Base-by-base conservation (phyloP, 805 yeast genomes). In the Saturnispora sanitii region DNA sequence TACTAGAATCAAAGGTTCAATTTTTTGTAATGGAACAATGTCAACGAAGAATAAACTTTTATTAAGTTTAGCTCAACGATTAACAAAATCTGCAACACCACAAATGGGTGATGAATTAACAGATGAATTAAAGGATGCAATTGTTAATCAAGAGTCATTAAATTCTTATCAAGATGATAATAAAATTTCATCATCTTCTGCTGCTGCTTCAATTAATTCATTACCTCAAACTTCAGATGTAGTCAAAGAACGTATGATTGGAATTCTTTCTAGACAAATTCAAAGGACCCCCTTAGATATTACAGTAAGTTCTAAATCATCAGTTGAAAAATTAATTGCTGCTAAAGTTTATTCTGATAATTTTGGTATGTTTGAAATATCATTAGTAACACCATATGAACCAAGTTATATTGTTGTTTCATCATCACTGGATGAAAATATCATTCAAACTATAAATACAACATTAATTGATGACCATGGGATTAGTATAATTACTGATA, bases 401-500 rank as follows among this genome's bases (percentile, higher is more conserved):
- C 95, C 96, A 1, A 64, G 77, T 0, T 61, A 68, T 16, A 61
- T 79, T 2, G 76, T 71, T 44, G 80, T 73, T 11, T 57, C 69
- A 3, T 67, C 78, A 1, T 48, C 60, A 0, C 53, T 61, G 4
- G 73, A 77, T 44, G 72, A 75, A 18, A 60, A 69, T 11, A 63
- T 75, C 6, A 63, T 68, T 40, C 60, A 66, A 3, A 66, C 71
- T 38, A 67, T 68, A 41, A 72, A 72, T 21, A 58, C 70, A 1
- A 60, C 65, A 38, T 50, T 69, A 25, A 65, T 76, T 11, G 45
- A 45, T 1, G 50, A 53, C 0, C 37, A 54, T 0, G 92, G 94
- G 0, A 64, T 79, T 18, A 84, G 83, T 11, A 58, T 92, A 2
- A 87, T 92, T 18, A 79, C 88, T 52, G 99, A 92, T 58, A 79